Base-by-base conservation (phyloP, 106 monocot species). In the Dendrobium chrysotoxum region DNA sequence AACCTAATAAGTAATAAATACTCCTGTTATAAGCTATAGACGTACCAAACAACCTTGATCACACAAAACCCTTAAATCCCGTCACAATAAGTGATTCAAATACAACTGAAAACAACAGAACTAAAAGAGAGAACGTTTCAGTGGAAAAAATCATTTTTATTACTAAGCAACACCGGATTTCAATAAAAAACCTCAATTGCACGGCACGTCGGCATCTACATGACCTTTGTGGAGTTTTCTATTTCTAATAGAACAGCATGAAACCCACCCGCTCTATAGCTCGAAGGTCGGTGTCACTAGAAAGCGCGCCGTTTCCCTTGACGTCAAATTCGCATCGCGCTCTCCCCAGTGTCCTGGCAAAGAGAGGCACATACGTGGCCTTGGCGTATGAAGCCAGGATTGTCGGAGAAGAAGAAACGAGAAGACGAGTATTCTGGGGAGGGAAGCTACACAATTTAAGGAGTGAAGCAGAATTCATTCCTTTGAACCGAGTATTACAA, bases 261-360 rank as follows among this genome's bases (percentile, higher is more conserved):
- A 31, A 35, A 54, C 21, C 76, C 66, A 92, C 92, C 64, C 89
- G 50, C 76, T 92, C 92, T 18, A 83, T 67, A 11, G 77, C 45
- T 17, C 89, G 87, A 72, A 83, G 83, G 83, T 89, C 87, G 41
- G 79, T 75, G 75, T 92, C 92, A 11, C 83, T 82, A 20, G 85
- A 85, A 74, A 90, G 83, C 11, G 88, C 89, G 54, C 92, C 92
- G 70, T 92, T 92, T 25, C 90, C 88, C 80, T 84, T 88, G 38
- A 71, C 41, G 10, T 90, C 92, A 40, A 86, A 79, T 86, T 90
- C 89, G 85, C 92, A 92, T 20, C 88, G 65, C 5, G 42, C 40
- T 6, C 74, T 41, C 10, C 21, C 74, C 20, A 39, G 40, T n/a
- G 41, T 74, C 74, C 41, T 74, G 74, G 23, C 21, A 18, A n/a